A percentile compares a stretch with the other conserved stretches of the same genome.
phyloP scores from a whole-genome alignment of 148 eudicot species.

The Dianthus caryophyllus region DNA sequence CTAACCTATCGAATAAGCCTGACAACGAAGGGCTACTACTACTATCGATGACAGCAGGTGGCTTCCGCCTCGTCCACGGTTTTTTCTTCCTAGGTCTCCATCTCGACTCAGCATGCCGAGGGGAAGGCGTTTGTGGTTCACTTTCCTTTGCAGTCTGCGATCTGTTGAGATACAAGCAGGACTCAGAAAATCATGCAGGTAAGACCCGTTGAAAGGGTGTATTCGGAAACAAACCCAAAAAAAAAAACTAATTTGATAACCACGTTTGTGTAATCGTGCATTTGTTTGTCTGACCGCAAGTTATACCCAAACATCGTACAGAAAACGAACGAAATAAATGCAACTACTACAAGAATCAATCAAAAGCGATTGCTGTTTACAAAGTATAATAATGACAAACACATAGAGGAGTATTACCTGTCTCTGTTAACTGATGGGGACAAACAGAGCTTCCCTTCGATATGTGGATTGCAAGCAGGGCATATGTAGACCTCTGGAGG shows the following conservation, averaged over 20 bases:
- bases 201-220: no score
- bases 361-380: no score
- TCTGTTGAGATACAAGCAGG: conserved; percentile 27
- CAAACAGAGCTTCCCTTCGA: conserved; percentile 32
- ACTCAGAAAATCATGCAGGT: not conserved
- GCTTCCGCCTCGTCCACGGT: conserved; percentile 34
- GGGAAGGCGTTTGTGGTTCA: conserved; percentile 93
- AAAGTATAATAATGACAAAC: no score
- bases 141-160: conserved; percentile 41
- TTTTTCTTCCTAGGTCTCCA: conserved; percentile 40
- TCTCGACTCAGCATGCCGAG: conserved; percentile 42
- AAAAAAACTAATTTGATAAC: no score
- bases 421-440: conserved; percentile 36
- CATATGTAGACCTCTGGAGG: conserved; percentile 74
- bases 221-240: no score
- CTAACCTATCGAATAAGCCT: conserved; percentile 42
- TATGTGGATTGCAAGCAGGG: conserved; percentile 72
- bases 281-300: no score
- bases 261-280: no score
- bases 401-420: conserved; percentile 33
- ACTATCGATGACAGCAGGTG: conserved; percentile 17
- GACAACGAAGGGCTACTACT: conserved; percentile 14
- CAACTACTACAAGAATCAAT: no score
- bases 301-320: no score
- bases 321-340: no score